phyloP scores from a whole-genome alignment of 352 stramenopile species.

The Albugo laibachii region DNA sequence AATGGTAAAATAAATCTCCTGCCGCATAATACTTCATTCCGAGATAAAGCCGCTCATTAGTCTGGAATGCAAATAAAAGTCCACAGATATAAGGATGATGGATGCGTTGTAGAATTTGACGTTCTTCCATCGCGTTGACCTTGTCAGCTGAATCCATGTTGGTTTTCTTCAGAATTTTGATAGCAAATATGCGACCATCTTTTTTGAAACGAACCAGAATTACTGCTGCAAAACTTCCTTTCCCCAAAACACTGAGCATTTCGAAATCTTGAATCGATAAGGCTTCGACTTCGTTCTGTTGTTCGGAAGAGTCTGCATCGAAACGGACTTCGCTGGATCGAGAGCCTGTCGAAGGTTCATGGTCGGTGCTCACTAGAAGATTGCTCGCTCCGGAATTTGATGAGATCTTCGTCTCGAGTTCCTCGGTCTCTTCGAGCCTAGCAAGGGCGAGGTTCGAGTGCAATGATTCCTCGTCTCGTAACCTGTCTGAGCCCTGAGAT shows the following conservation, averaged over 20 bases:
- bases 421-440: not conserved
- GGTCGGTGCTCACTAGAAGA: not conserved
- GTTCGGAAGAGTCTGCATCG: conserved; percentile 3
- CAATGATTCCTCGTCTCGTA: not conserved
- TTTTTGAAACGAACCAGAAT: conserved; percentile 83
- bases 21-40: conserved; percentile 82
- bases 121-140: conserved; percentile 75
- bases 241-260: conserved; percentile 75
- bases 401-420: conserved; percentile 4
- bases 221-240: conserved; percentile 72
- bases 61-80: conserved; percentile 78
- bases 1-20: conserved; percentile 74
- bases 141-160: conserved; percentile 75
- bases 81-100: conserved; percentile 78
- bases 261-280: conserved; percentile 82
- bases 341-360: not conserved
- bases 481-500: not conserved
- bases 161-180: conserved; percentile 83
- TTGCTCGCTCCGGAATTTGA: not conserved
- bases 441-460: not conserved
- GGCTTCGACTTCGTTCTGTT: conserved; percentile 15
- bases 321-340: not conserved
- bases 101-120: conserved; percentile 76
- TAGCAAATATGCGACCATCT: conserved; percentile 66
- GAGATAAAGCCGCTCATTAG: conserved; percentile 74